A percentile compares a stretch with the other conserved stretches of the same genome.
Conservation (phyloP, 495 filamentous ascomycete genomes). For the Talaromyces thailandensis region DNA sequence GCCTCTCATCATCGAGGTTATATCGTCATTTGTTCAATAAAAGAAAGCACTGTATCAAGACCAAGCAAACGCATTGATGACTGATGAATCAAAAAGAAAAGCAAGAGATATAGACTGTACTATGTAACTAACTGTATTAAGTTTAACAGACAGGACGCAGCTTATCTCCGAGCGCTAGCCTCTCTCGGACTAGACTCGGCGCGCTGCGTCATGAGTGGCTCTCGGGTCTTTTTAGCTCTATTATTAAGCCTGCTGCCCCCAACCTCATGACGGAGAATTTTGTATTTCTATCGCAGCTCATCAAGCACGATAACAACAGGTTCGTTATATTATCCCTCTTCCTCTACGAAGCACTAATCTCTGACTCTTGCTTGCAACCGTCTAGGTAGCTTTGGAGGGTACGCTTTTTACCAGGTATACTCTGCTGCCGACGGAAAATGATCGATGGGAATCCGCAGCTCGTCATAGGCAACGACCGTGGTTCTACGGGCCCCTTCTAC, state of each 20-base stretch:
- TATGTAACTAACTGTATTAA: too few species aligned
- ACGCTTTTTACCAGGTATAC: not conserved
- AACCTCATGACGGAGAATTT: not conserved
- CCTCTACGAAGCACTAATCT: not conserved
- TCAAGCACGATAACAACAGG: not conserved
- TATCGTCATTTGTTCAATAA: not conserved
- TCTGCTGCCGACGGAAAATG: slow-evolving; percentile 26
- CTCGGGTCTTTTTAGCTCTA: not conserved
- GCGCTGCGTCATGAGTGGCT: not conserved
- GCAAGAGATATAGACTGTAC: too few species aligned
- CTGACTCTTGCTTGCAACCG: not conserved
- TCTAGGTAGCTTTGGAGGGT: not conserved
- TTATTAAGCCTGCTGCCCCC: not conserved
- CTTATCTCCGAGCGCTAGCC: not conserved
- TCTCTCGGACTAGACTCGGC: not conserved
- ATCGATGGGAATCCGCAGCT: slow-evolving; percentile 35
- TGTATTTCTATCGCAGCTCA: not conserved
- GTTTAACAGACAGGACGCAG: too few species aligned
- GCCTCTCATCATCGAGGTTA: not conserved
- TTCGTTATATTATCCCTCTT: not conserved
- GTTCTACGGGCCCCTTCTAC: slow-evolving; percentile 13
- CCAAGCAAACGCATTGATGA: too few species aligned
- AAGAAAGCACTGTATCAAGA: too few species aligned
- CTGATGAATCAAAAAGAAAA: too few species aligned
- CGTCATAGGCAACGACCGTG: slow-evolving; percentile 26